phyloP scores from a whole-genome alignment of 805 yeast genomes.

The Tanozyma kutaoensis region DNA sequence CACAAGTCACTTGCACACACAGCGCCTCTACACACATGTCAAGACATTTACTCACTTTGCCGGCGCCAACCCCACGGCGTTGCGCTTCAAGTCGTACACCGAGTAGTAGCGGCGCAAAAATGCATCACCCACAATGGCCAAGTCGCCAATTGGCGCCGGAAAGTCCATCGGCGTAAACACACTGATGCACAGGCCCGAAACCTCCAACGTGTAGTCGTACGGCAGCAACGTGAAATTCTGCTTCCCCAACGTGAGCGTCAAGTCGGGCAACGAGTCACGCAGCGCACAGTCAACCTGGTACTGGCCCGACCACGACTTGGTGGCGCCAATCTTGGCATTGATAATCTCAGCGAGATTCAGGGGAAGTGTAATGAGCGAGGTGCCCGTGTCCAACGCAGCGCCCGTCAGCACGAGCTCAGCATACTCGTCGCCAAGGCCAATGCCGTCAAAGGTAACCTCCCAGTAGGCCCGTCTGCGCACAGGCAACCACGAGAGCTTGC shows the following conservation, averaged over 20 bases:
- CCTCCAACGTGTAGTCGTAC: constrained; percentile 87
- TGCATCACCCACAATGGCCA: constrained; percentile 94
- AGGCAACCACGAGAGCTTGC: constrained; percentile 90
- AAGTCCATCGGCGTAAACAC: constrained; percentile 96
- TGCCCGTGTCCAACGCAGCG: constrained; percentile 98
- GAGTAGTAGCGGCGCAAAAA: constrained; percentile 94
- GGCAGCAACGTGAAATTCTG: constrained; percentile 84
- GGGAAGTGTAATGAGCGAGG: constrained; percentile 90
- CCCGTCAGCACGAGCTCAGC: constrained; percentile 77
- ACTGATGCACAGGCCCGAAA: constrained; percentile 90
- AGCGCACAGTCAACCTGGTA: constrained; percentile 82
- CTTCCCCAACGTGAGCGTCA: constrained; percentile 83
- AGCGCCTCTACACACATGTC: neutral
- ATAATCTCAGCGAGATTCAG: constrained; percentile 91
- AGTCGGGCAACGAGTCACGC: constrained; percentile 78
- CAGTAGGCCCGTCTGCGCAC: constrained; percentile 99
- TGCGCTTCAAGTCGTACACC: constrained; percentile 76
- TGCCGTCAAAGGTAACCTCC: constrained; percentile 91
- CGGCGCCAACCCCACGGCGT: constrained; percentile 90
- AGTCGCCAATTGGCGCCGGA: constrained; percentile 94
- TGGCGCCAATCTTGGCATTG: constrained; percentile 93
- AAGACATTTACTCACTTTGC: constrained; percentile 23
- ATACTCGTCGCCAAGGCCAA: constrained; percentile 84
- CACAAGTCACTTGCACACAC: neutral
- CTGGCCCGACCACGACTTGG: constrained; percentile 96